Base-by-base conservation (phyloP, 495 filamentous ascomycete genomes). In the Halenospora varia region DNA sequence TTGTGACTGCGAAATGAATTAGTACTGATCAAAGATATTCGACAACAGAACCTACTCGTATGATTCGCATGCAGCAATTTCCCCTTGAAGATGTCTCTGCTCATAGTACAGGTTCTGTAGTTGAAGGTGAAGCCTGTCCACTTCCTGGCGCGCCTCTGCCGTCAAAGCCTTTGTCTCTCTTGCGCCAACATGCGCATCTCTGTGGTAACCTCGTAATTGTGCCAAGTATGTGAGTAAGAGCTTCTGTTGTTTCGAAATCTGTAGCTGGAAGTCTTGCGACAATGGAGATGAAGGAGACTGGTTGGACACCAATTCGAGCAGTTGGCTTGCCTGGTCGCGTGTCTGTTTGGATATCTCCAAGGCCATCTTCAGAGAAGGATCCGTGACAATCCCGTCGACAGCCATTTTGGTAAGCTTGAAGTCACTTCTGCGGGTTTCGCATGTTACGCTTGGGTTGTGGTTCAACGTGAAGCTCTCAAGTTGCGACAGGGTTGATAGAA, bases 91-190 rank as follows among this genome's bases (percentile, higher is more conserved):
- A 73, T 96, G 89, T 56, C 89, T 79, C 70, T 96, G 91, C 70
- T 98, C 94, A 70, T 98, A 98, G 71, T 95, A 93, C 22, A 98
- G 77, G 68, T 98, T 98, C 70, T 97, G 92, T 24, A 97, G 77
- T 67, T 95, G 87, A 18, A 98, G 81, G 73, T 97, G 92, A 56
- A 97, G 77, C 51, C 84, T 82, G 67, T 98, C 94, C 52, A 97
- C 89, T 71, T 96, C 92, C 68, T 90, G 87, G 22, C 93, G 84
- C 25, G 86, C 88, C 68, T 96, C 90, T 25, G 88, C 87, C 9
- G 95, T 97, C 63, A 81, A 75, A 51, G 85, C 81, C 68, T 97
- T 98, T 29, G 92, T 96, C 54, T 92, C 83, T 55, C 94, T 85
- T 35, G 93, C 88, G 17, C 82, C 78, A 53, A 96, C 79, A 61